Percentiles rank a stretch among this genome's conserved stretches.
Conservation (phyloP, 2,329 filamentous ascomycete genomes). For the Botryosphaeria dothidea region DNA sequence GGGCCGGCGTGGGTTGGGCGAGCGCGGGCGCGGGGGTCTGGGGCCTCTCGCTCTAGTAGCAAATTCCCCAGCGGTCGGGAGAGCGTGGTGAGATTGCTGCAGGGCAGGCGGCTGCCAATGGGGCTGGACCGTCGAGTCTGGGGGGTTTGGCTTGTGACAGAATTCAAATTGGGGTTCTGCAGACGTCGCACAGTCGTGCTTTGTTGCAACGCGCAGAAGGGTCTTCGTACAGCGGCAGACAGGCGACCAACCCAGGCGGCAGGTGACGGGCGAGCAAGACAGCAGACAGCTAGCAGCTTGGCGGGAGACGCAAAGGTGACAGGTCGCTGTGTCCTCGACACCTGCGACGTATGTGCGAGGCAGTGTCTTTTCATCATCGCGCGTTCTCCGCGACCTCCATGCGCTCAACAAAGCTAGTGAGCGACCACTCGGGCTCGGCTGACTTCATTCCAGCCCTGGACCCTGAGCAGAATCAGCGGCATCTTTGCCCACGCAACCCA, state of each 20-base stretch:
- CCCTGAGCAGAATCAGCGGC: slow-evolving; percentile 6
- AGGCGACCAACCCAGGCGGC: not conserved
- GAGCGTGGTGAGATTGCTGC: not conserved
- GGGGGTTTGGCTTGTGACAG: not conserved
- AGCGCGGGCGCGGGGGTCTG: slow-evolving; percentile 5
- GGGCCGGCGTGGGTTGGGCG: slow-evolving; percentile 1
- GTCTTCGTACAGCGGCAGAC: too few species aligned
- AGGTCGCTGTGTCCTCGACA: not conserved
- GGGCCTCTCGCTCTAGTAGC: not conserved
- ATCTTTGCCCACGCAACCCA: not conserved
- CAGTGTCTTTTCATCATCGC: slow-evolving; percentile 8
- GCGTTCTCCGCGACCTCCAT: not conserved
- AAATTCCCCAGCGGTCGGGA: not conserved
- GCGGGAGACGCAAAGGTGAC: not conserved
- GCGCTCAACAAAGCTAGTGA: slow-evolving; percentile 1
- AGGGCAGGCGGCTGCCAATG: not conserved
- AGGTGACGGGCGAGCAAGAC: slow-evolving; percentile 1
- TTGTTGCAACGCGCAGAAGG: too few species aligned
- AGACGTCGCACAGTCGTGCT: not conserved
- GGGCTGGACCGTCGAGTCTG: not conserved
- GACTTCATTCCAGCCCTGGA: slow-evolving; percentile 7
- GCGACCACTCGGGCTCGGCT: not conserved
- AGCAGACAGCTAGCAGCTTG: not conserved
- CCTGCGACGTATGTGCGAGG: not conserved
- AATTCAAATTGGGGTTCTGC: not conserved